These are phyloP conservation scores for Albatrellus ellisii DNA, from an alignment of 768 basidiomycete genomes.

Conservation along the genomic window DNA sequence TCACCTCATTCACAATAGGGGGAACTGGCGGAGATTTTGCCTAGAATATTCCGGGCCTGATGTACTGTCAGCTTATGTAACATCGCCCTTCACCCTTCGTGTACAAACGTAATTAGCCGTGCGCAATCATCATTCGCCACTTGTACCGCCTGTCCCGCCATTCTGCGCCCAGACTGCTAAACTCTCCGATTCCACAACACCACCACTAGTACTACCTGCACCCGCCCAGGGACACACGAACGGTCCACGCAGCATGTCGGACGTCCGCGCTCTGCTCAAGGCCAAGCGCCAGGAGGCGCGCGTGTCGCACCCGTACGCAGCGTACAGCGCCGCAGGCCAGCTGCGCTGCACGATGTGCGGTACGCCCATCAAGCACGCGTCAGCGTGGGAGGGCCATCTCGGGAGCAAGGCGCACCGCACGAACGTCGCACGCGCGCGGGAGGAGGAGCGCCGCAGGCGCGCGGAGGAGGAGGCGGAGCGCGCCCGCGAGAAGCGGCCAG, in stretches of 20 bases:
- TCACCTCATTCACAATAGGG: no score
- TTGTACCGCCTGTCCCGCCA: no score
- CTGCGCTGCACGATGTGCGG: slow-evolving; percentile 59
- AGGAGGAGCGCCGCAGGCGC: slow-evolving; percentile 31
- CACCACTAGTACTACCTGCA: no score
- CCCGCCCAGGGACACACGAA: no score
- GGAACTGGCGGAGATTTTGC: no score
- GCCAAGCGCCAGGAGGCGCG: slow-evolving; percentile 71
- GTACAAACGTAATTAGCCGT: no score
- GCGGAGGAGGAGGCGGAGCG: slow-evolving; percentile 24
- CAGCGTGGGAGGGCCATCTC: slow-evolving; percentile 81
- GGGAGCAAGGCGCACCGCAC: slow-evolving; percentile 71
- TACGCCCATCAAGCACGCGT: slow-evolving; percentile 53
- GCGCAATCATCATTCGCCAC: no score
- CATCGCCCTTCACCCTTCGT: no score
- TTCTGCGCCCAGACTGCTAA: no score
- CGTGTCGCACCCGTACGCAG: slow-evolving; percentile 59
- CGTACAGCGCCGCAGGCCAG: slow-evolving; percentile 53
- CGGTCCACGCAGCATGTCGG: slow-evolving; percentile 44
- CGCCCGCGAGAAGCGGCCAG: slow-evolving; percentile 21
- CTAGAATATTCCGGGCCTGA: no score
- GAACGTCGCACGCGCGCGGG: slow-evolving; percentile 43
- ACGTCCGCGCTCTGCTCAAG: slow-evolving; percentile 69
- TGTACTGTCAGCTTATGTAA: no score
- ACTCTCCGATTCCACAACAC: no score